These are phyloP conservation scores for Raddia distichophylla DNA, from an alignment of 176 grass and related monocot species.

Conservation along the genomic window DNA sequence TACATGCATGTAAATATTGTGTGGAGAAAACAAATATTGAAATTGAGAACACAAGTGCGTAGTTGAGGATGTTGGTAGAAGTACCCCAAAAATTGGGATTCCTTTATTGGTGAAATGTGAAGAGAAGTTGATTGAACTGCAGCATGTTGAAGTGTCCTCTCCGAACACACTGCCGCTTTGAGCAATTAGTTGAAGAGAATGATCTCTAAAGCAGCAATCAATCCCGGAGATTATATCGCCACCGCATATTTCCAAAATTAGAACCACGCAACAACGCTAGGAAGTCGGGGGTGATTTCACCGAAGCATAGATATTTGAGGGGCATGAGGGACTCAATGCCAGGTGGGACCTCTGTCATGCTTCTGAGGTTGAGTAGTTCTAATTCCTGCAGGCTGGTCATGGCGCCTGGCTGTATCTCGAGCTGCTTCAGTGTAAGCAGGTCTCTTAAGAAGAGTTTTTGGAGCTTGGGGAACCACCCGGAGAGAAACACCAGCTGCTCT, in stretches of 20 bases:
- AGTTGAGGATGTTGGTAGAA: too few species aligned
- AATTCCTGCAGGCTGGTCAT: constrained; percentile 2
- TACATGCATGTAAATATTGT: too few species aligned
- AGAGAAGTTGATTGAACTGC: too few species aligned
- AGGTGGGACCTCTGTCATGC: not conserved
- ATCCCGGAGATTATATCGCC: not conserved
- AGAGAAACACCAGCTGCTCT: not conserved
- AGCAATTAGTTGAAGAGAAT: too few species aligned
- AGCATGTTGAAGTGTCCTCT: too few species aligned
- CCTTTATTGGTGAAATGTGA: too few species aligned
- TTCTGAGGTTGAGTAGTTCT: not conserved
- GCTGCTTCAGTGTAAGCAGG: not conserved
- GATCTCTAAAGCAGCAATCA: not conserved
- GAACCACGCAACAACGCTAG: too few species aligned
- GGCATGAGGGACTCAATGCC: constrained; percentile 23
- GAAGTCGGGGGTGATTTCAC: not conserved
- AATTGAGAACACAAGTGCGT: too few species aligned
- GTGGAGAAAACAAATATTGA: too few species aligned
- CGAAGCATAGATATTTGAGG: not conserved
- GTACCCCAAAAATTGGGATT: too few species aligned
- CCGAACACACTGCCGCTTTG: too few species aligned
- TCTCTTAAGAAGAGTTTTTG: not conserved
- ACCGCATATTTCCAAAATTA: not conserved
- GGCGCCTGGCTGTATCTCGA: constrained; percentile 36
- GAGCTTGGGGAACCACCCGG: constrained; percentile 34